Conservation (phyloP, 169 alveolate species). For the Pseudocohnilembus persalinus region DNA sequence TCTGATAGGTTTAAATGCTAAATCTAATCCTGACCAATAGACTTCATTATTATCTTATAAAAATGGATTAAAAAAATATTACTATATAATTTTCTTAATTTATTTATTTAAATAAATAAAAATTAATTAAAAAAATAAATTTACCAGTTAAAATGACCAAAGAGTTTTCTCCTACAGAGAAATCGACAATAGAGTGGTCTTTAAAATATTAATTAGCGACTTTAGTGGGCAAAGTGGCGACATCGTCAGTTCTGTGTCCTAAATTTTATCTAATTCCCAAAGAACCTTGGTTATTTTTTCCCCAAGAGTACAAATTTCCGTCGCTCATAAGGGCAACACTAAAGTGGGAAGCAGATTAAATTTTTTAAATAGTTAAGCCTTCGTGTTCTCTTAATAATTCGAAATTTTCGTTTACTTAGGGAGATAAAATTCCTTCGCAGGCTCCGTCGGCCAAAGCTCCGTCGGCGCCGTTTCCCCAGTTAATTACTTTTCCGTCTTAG, state of each 20-base stretch:
- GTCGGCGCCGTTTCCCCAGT: constrained; percentile 40
- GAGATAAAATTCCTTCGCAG: constrained; percentile 19
- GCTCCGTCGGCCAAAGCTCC: constrained; percentile 45
- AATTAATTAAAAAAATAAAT: not conserved
- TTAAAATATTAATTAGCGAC: constrained; percentile 21
- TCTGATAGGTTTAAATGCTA: constrained; percentile 21
- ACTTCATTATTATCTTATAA: constrained; percentile 39
- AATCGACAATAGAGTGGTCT: constrained; percentile 34
- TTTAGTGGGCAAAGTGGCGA: constrained; percentile 35
- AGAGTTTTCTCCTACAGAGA: constrained; percentile 40
- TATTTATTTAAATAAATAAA: not conserved
- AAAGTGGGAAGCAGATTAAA: constrained; percentile 66
- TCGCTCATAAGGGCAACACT: constrained; percentile 65
- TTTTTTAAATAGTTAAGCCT: constrained; percentile 15
- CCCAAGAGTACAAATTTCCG: constrained; percentile 76
- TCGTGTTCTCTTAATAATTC: constrained; percentile 24
- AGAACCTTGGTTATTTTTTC: constrained; percentile 65
- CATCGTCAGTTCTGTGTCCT: constrained; percentile 39
- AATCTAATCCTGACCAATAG: constrained; percentile 34
- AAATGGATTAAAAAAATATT: not conserved
- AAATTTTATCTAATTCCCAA: constrained; percentile 41
- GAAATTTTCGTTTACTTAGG: constrained; percentile 31
- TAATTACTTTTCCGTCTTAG: constrained; percentile 25
- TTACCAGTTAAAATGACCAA: constrained; percentile 24
- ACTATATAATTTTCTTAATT: not conserved